phyloP scores from a whole-genome alignment of 441 rosid species.

The Adansonia rubrostipa region DNA sequence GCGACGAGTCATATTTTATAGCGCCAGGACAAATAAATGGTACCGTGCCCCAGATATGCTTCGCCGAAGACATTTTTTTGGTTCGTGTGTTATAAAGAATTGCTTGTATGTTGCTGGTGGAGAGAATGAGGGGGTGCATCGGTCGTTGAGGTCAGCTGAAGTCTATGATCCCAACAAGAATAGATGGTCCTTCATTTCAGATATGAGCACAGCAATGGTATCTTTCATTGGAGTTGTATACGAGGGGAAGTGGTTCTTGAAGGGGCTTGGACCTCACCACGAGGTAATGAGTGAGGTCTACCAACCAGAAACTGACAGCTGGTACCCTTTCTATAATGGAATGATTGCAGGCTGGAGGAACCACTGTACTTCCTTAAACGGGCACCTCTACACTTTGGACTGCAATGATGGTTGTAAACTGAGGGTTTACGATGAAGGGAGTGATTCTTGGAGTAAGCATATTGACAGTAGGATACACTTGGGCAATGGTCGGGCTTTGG shows the following conservation, averaged over 20 bases:
- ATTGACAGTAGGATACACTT: slow-evolving; percentile 55
- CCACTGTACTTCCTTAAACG: slow-evolving; percentile 51
- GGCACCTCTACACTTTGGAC: slow-evolving; percentile 53
- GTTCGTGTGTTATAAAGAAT: slow-evolving; percentile 62
- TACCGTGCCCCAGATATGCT: slow-evolving; percentile 65
- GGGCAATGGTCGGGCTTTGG: slow-evolving; percentile 55
- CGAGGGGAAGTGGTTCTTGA: slow-evolving; percentile 53
- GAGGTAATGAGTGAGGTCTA: slow-evolving; percentile 59
- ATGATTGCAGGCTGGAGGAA: slow-evolving; percentile 64
- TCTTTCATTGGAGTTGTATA: slow-evolving; percentile 61
- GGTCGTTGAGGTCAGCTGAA: slow-evolving; percentile 55
- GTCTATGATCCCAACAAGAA: slow-evolving; percentile 63
- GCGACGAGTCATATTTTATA: slow-evolving; percentile 58
- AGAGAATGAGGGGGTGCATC: slow-evolving; percentile 55
- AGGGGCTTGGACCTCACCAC: slow-evolving; percentile 56
- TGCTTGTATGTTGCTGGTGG: slow-evolving; percentile 66
- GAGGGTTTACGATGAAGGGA: slow-evolving; percentile 50
- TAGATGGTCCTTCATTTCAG: slow-evolving; percentile 58
- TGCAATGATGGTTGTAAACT: slow-evolving; percentile 61
- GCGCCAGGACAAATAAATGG: slow-evolving; percentile 62
- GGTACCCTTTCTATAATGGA: slow-evolving; percentile 54
- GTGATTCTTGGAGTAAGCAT: slow-evolving; percentile 55
- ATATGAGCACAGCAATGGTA: slow-evolving; percentile 61
- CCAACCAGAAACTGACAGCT: slow-evolving; percentile 48
- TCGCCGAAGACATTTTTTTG: slow-evolving; percentile 55